Evolutionary conservation across 305 asterid species (phyloP).

Genomic region (Fraxinus baroniana): DNA sequence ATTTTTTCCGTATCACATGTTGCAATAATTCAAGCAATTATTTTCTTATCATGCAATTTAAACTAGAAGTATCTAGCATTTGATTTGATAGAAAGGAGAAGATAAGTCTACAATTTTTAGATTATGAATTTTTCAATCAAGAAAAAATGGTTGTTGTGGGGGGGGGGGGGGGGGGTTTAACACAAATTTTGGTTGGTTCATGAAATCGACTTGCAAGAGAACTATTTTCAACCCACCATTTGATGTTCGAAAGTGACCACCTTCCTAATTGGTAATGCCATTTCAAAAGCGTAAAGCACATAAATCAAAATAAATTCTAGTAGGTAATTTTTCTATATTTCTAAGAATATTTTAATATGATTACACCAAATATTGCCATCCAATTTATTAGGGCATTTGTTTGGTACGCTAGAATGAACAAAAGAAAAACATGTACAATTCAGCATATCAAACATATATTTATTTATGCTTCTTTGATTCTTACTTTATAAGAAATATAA

Average conservation of each 20-base stretch:
- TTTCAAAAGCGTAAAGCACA: neutral
- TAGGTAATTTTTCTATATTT: neutral
- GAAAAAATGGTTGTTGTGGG: neutral
- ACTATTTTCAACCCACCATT: slow-evolving; percentile 17
- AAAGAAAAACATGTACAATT: neutral
- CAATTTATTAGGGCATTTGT: neutral
- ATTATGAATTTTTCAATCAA: slow-evolving; percentile 25
- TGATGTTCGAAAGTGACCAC: slow-evolving; percentile 13
- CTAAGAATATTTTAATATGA: neutral
- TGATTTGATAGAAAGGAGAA: neutral
- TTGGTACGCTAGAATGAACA: neutral
- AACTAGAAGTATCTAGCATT: neutral
- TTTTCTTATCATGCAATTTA: neutral
- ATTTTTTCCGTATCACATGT: neutral
- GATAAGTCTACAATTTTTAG: neutral
- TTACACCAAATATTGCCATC: neutral
- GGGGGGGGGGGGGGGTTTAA: slow-evolving; percentile 5
- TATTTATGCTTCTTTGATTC: neutral
- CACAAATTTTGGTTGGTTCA: slow-evolving; percentile 19
- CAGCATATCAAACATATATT: neutral
- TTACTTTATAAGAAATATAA: neutral
- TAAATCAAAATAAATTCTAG: neutral
- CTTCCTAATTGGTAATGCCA: slow-evolving; percentile 8
- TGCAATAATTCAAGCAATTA: neutral
- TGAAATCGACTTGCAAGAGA: slow-evolving; percentile 15